Percentiles rank a stretch among this genome's conserved stretches.
phyloP scores from a whole-genome alignment of 1,139 yeast species.

The Debaryomycetaceae sp. region DNA sequence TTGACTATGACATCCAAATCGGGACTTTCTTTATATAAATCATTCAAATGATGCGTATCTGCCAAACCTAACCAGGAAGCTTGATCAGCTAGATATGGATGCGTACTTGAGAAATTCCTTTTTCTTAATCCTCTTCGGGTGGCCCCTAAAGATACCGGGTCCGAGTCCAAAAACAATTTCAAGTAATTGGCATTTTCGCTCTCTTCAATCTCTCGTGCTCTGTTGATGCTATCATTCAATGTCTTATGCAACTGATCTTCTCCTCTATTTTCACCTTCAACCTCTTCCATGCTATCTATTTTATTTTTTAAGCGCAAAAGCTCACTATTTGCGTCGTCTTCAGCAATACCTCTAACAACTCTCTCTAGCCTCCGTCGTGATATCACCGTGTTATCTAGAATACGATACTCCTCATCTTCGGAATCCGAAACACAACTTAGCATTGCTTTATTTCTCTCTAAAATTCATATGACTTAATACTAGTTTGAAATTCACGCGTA shows the following conservation, averaged over 20 bases:
- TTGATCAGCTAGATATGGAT: slow-evolving; percentile 48
- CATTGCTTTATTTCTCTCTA: neutral
- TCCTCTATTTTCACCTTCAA: neutral
- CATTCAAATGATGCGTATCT: slow-evolving; percentile 33
- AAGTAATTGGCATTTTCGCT: neutral
- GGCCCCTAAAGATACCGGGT: neutral
- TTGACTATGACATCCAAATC: slow-evolving; percentile 34
- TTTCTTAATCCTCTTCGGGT: slow-evolving; percentile 37
- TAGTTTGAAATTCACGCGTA: neutral
- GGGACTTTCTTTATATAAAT: slow-evolving; percentile 32
- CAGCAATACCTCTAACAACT: neutral
- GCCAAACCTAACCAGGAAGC: slow-evolving; percentile 45
- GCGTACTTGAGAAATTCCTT: slow-evolving; percentile 45
- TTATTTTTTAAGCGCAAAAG: neutral
- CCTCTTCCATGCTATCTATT: neutral
- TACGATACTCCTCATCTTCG: slow-evolving; percentile 2
- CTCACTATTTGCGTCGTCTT: neutral
- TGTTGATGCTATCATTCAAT: neutral
- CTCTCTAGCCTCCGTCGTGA: neutral
- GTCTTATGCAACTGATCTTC: neutral
- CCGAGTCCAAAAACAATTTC: slow-evolving; percentile 1
- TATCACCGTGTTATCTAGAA: neutral
- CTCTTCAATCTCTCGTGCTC: neutral
- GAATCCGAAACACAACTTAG: slow-evolving; percentile 4
- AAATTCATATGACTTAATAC: neutral